phyloP scores from a whole-genome alignment of 83 land plant genomes.

The Isoetes engelmannii region DNA sequence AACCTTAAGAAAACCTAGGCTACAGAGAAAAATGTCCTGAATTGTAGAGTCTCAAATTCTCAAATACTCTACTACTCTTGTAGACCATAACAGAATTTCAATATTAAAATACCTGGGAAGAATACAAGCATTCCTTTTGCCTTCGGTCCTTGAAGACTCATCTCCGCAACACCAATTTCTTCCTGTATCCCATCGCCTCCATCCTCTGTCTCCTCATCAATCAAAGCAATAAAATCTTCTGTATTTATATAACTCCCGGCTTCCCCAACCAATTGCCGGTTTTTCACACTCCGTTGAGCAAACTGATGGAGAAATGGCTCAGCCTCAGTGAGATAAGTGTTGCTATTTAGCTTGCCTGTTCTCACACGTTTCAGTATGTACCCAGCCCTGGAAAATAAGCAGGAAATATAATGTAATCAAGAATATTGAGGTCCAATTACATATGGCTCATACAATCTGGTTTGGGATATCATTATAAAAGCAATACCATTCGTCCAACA shows the following conservation, averaged over 20 bases:
- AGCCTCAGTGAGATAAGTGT: conserved; percentile 1
- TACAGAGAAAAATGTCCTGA: too few relatives aligned
- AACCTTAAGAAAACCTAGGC: too few relatives aligned
- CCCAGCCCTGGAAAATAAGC: not conserved
- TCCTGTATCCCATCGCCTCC: not conserved
- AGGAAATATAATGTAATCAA: not conserved
- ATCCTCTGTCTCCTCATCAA: not conserved
- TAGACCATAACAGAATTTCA: too few relatives aligned
- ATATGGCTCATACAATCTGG: not conserved
- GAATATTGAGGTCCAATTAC: not conserved
- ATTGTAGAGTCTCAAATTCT: too few relatives aligned
- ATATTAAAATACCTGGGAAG: conserved; percentile 4
- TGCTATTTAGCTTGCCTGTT: not conserved
- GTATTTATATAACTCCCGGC: not conserved
- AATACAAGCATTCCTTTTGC: conserved; percentile 6
- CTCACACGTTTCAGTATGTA: not conserved
- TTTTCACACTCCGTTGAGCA: not conserved
- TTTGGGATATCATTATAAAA: not conserved
- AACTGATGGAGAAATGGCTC: not conserved
- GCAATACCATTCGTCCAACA: conserved; percentile 18
- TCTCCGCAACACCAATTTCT: not conserved
- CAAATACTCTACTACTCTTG: too few relatives aligned
- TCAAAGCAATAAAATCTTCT: not conserved
- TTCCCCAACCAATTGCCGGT: conserved; percentile 6
- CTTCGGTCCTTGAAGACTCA: not conserved